Evolutionary conservation across 805 yeast genomes (phyloP).

Genomic region (Lipomyces starkeyi): DNA sequence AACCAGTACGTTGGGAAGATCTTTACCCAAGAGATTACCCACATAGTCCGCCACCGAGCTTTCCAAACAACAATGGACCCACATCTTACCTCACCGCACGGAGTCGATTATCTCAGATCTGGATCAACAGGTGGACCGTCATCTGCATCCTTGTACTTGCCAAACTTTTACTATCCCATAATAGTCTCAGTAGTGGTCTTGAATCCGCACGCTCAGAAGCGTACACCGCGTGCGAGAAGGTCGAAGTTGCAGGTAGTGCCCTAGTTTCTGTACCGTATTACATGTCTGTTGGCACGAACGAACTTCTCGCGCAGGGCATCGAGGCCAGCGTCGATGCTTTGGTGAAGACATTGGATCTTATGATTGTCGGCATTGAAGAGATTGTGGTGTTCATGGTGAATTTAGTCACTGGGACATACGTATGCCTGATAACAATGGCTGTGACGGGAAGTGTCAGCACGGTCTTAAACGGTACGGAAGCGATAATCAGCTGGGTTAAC

Average conservation of each 20-base stretch:
- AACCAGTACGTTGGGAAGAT: slow-evolving; percentile 32
- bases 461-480: slow-evolving; percentile 75
- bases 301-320: slow-evolving; percentile 55
- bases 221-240: slow-evolving; percentile 53
- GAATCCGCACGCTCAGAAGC: slow-evolving; percentile 50
- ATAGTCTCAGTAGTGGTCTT: slow-evolving; percentile 54
- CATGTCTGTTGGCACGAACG: slow-evolving; percentile 61
- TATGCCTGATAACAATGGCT: slow-evolving; percentile 77
- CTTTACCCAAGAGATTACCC: slow-evolving; percentile 32
- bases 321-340: slow-evolving; percentile 57
- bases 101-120: slow-evolving; percentile 47
- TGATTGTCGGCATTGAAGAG: slow-evolving; percentile 63
- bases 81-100: slow-evolving; percentile 43
- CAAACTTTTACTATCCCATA: slow-evolving; percentile 64
- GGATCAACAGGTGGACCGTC: slow-evolving; percentile 67
- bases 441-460: slow-evolving; percentile 73
- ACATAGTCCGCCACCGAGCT: slow-evolving; percentile 25
- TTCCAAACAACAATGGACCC: slow-evolving; percentile 25
- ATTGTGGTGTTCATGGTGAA: slow-evolving; percentile 70
- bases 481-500: slow-evolving; percentile 66
- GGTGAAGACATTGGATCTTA: slow-evolving; percentile 51
- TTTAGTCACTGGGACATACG: slow-evolving; percentile 81
- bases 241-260: slow-evolving; percentile 49
- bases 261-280: slow-evolving; percentile 61
- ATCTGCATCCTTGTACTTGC: slow-evolving; percentile 60